These are phyloP conservation scores for Dictyostelium intermedium DNA, from an alignment of 78 protist species.

Conservation along the genomic window DNA sequence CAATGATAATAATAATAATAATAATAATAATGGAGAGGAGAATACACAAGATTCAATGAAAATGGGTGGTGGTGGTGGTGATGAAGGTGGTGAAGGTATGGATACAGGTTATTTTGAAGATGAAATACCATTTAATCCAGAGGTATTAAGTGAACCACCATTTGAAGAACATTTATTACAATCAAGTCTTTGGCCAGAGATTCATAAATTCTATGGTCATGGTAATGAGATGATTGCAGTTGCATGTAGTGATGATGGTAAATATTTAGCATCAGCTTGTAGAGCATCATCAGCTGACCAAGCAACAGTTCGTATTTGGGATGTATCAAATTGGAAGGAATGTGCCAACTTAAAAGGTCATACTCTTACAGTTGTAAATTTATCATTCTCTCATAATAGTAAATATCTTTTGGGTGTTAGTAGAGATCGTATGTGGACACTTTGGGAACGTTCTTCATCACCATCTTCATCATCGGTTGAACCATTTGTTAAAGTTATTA, in stretches of 20 bases:
- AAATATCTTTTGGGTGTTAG: slow-evolving; percentile 47
- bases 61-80: slow-evolving; percentile 15
- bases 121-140: slow-evolving; percentile 56
- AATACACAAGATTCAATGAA: not conserved
- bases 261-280: slow-evolving; percentile 73
- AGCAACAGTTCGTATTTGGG: slow-evolving; percentile 80
- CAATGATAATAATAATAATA: not conserved
- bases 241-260: slow-evolving; percentile 50
- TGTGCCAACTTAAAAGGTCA: slow-evolving; percentile 72
- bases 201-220: slow-evolving; percentile 80
- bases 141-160: slow-evolving; percentile 58
- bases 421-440: slow-evolving; percentile 76
- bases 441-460: slow-evolving; percentile 20
- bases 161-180: slow-evolving; percentile 81
- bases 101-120: slow-evolving; percentile 50
- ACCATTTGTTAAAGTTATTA: slow-evolving; percentile 31
- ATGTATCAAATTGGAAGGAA: slow-evolving; percentile 63
- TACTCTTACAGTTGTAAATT: slow-evolving; percentile 62
- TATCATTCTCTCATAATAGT: slow-evolving; percentile 71
- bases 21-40: not conserved
- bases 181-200: slow-evolving; percentile 81
- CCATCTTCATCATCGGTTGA: not conserved
- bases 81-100: slow-evolving; percentile 32
- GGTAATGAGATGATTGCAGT: slow-evolving; percentile 78
- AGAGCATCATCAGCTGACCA: slow-evolving; percentile 63